Conservation (phyloP, 306 rosid genomes). For the Glycine latifolia region DNA sequence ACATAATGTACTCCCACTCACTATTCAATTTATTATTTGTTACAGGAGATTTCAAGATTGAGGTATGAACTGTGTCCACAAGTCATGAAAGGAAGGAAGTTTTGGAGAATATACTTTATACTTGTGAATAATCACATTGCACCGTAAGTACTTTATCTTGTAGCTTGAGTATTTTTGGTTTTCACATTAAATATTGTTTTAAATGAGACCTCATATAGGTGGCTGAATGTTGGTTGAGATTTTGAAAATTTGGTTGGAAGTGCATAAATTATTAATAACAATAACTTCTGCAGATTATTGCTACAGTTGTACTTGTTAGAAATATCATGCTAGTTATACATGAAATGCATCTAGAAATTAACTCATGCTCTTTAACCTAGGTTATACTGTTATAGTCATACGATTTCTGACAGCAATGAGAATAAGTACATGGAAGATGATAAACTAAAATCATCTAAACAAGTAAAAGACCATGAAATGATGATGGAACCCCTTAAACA, state of each 20-base stretch:
- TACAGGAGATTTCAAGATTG: conserved; percentile 73
- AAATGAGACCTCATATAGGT: conserved; percentile 5
- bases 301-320: not conserved
- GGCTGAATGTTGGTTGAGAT: conserved; percentile 36
- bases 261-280: conserved; percentile 20
- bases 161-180: conserved; percentile 44
- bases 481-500: not conserved
- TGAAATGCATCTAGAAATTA: conserved; percentile 27
- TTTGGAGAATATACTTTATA: conserved; percentile 81
- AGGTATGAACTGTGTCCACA: conserved; percentile 77
- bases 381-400: conserved; percentile 30
- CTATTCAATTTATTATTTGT: conserved; percentile 25
- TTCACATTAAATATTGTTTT: conserved; percentile 19
- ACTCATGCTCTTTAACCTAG: conserved; percentile 6
- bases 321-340: conserved; percentile 1
- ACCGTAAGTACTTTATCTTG: conserved; percentile 57
- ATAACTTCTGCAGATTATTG: not conserved
- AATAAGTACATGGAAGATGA: conserved; percentile 60
- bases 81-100: conserved; percentile 77
- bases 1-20: conserved; percentile 13
- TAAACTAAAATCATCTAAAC: conserved; percentile 53
- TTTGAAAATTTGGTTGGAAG: conserved; percentile 7
- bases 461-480: conserved; percentile 49
- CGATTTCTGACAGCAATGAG: conserved; percentile 62
- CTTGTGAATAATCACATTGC: conserved; percentile 64